These are phyloP conservation scores for Apiotrichum domesticum DNA, from an alignment of 1,284 basidiomycete species.

Conservation along the genomic window DNA sequence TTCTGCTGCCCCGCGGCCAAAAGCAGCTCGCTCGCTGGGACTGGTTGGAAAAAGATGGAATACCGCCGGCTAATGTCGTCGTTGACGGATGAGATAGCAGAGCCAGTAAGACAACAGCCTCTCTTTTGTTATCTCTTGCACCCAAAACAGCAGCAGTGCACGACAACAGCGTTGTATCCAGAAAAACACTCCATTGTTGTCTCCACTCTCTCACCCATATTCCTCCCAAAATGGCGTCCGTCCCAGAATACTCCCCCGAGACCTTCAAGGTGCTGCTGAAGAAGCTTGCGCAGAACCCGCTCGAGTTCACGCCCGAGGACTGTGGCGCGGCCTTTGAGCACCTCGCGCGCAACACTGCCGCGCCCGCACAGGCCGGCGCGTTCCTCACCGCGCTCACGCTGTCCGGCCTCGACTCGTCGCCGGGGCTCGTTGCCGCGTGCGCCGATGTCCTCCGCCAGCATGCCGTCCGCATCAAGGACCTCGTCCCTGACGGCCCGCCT, in stretches of 20 bases:
- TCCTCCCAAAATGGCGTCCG: not conserved
- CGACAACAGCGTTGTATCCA: too few species aligned
- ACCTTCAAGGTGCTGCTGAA: conserved; percentile 69
- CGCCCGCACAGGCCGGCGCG: conserved; percentile 61
- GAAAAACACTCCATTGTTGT: not conserved
- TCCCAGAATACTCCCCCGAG: conserved; percentile 48
- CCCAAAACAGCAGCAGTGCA: too few species aligned
- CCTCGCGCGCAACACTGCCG: conserved; percentile 50
- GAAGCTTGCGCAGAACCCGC: conserved; percentile 69
- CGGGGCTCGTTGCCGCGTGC: conserved; percentile 68
- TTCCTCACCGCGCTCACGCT: conserved; percentile 77
- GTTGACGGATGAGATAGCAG: too few species aligned
- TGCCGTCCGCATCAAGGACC: conserved; percentile 54
- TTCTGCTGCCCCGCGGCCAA: too few species aligned
- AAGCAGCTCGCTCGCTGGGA: too few species aligned
- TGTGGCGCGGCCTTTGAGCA: conserved; percentile 65
- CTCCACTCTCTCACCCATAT: not conserved
- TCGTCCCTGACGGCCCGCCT: conserved; percentile 20
- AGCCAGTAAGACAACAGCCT: too few species aligned
- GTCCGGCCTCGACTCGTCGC: conserved; percentile 64
- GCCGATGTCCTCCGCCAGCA: conserved; percentile 65
- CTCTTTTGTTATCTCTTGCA: too few species aligned
- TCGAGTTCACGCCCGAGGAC: conserved; percentile 65
- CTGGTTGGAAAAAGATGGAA: too few species aligned
- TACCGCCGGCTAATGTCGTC: too few species aligned